Evolutionary conservation across 208 protist genomes (phyloP).

Genomic region (Angomonas ambiguus): DNA sequence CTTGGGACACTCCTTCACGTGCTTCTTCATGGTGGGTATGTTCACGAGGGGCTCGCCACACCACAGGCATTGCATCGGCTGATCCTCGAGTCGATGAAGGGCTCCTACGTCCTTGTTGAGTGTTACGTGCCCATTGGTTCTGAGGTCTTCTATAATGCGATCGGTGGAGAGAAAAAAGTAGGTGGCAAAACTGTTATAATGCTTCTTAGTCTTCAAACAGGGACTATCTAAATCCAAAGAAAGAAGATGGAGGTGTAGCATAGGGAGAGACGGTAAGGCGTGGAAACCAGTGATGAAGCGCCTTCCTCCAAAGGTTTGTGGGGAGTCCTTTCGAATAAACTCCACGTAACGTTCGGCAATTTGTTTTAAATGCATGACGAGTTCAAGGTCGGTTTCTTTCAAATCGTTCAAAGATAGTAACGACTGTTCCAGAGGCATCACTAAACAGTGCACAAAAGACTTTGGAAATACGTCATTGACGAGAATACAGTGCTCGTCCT

Average conservation of each 20-base stretch:
- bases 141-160: constrained; percentile 58
- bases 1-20: constrained; percentile 43
- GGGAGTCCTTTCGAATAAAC: constrained; percentile 28
- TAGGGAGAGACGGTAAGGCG: constrained; percentile 74
- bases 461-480: constrained; percentile 89
- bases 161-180: constrained; percentile 76
- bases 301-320: constrained; percentile 18
- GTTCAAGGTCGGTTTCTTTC: constrained; percentile 31
- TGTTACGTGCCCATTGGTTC: constrained; percentile 52
- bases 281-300: constrained; percentile 82
- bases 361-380: constrained; percentile 54
- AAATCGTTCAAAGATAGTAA: constrained; percentile 65
- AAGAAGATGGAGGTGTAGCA: constrained; percentile 85
- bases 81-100: constrained; percentile 58
- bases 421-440: constrained; percentile 69
- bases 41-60: constrained; percentile 49
- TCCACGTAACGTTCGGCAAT: constrained; percentile 48
- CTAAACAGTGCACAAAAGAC: constrained; percentile 73
- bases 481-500: constrained; percentile 62
- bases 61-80: constrained; percentile 79
- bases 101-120: constrained; percentile 57
- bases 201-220: constrained; percentile 76
- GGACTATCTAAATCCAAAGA: constrained; percentile 76
- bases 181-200: constrained; percentile 91
- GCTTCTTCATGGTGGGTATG: constrained; percentile 57